Evolutionary conservation across 176 grass and related monocot species (phyloP), one percentile per base, ranked within the genome.

Genomic region (Paspalum notatum): DNA sequence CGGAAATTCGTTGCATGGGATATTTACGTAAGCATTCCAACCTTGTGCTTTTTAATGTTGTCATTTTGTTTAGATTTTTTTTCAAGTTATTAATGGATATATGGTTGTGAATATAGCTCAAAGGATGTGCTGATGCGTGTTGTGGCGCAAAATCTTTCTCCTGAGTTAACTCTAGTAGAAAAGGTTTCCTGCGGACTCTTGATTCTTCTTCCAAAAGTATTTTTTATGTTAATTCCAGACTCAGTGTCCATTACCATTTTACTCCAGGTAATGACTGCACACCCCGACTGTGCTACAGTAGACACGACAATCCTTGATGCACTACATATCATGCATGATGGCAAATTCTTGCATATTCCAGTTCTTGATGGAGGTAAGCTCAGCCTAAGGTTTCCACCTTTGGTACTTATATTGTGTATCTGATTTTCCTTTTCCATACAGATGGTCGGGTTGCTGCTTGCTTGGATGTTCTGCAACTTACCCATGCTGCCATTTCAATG

Each of bases 111-210:
- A 63, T 79, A 89, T 77, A 99, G 96, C 22, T 95, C 92, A 78
- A 99, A 99, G 72, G 92, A 99, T 93, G 87, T 99, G 76, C 90
- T 99, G 64, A 93, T 99, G 92, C 90, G 92, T 78, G 86, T 99
- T 78, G 96, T 99, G 64, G 86, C 93, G 41, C 86, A 93, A 75
- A 95, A 95, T 88, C 65, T 93, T 80, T 95, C 90, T 80, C 96
- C 96, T 70, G 86, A 99, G 53, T 84, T 99, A 66, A 99, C 96
- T 88, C 76, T 86, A 74, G 96, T 99, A 56, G 96, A 95, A 81
- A 99, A 99, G 96, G 96, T 99, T 79, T 75, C 57, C 61, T 81
- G 6, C 27, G 64, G 20, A 81, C 61, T 17, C 64, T 21, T 21
- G 51, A 75, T 70, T 83, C 65, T 68, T 68, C 44, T 87, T 55